Evolutionary conservation across 345 rosid genomes (phyloP).

Genomic region (Chamaenerion angustifolium): DNA sequence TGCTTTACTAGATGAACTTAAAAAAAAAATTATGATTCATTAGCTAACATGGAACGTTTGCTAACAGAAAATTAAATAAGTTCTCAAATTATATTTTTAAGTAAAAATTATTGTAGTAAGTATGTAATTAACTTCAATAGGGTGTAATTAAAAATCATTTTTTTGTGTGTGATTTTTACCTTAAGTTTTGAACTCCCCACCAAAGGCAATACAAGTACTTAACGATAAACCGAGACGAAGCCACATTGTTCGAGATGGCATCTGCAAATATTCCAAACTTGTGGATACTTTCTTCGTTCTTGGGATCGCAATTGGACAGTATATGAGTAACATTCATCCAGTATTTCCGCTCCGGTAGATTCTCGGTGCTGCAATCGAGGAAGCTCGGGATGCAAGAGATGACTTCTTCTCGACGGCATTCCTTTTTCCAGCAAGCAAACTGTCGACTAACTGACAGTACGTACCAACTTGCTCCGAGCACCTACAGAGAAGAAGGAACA

Average conservation of each 20-base stretch:
- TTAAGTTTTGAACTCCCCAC: slow-evolving; percentile 83
- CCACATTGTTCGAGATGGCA: slow-evolving; percentile 52
- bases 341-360: slow-evolving; percentile 37
- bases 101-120: too few species aligned
- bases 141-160: too few species aligned
- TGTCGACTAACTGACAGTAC: slow-evolving; percentile 56
- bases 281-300: slow-evolving; percentile 24
- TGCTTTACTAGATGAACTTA: too few species aligned
- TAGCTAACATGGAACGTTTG: too few species aligned
- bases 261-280: slow-evolving; percentile 74
- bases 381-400: slow-evolving; percentile 46
- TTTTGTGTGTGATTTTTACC: slow-evolving; percentile 35
- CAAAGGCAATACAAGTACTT: slow-evolving; percentile 75
- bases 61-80: too few species aligned
- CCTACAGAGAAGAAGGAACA: slow-evolving; percentile 19
- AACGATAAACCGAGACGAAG: slow-evolving; percentile 29
- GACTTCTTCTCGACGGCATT: slow-evolving; percentile 35
- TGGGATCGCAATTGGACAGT: slow-evolving; percentile 40
- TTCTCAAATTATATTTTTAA: too few species aligned
- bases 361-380: slow-evolving; percentile 40
- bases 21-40: too few species aligned
- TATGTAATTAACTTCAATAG: too few species aligned
- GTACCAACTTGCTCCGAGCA: slow-evolving; percentile 78
- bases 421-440: slow-evolving; percentile 58
- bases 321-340: slow-evolving; percentile 60